Conservation (phyloP, 2,329 filamentous ascomycete species). For the Colletotrichum lentis region DNA sequence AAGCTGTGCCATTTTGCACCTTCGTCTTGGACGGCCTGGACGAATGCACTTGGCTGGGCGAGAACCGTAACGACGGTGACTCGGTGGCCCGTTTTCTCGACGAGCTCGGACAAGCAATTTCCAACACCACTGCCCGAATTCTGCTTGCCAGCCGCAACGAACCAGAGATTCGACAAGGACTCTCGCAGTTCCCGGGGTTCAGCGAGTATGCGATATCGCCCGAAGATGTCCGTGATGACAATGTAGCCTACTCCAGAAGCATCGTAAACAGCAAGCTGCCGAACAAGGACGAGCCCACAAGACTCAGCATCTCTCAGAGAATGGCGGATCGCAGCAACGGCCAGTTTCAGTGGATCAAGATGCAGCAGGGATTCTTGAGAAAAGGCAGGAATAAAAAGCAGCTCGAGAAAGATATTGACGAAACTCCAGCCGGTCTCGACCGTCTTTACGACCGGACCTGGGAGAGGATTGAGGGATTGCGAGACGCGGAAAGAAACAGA, state of each 20-base stretch:
- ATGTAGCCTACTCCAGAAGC: slow-evolving; percentile 38
- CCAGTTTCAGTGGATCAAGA: slow-evolving; percentile 48
- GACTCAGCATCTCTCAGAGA: slow-evolving; percentile 38
- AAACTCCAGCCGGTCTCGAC: slow-evolving; percentile 43
- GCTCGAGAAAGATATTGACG: slow-evolving; percentile 43
- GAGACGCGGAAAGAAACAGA: slow-evolving; percentile 36
- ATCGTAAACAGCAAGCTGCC: slow-evolving; percentile 45
- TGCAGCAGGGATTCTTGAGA: slow-evolving; percentile 43
- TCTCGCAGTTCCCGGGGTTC: background rate
- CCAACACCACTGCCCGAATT: slow-evolving; percentile 35
- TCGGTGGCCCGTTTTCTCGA: slow-evolving; percentile 39
- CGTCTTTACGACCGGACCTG: slow-evolving; percentile 46
- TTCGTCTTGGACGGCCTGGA: slow-evolving; percentile 49
- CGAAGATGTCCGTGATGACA: slow-evolving; percentile 42
- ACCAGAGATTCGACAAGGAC: slow-evolving; percentile 39
- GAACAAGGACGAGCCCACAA: slow-evolving; percentile 41
- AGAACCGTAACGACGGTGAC: background rate
- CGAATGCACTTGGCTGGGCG: slow-evolving; percentile 42
- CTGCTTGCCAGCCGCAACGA: slow-evolving; percentile 44
- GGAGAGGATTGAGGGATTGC: slow-evolving; percentile 39
- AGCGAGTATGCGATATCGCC: slow-evolving; percentile 39
- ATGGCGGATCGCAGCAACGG: slow-evolving; percentile 45
- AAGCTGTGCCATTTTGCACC: slow-evolving; percentile 34
- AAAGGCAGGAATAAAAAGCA: slow-evolving; percentile 43
- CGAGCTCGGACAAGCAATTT: slow-evolving; percentile 13